Conservation (phyloP, 768 basidiomycete species). For the Mrakia gelida region DNA sequence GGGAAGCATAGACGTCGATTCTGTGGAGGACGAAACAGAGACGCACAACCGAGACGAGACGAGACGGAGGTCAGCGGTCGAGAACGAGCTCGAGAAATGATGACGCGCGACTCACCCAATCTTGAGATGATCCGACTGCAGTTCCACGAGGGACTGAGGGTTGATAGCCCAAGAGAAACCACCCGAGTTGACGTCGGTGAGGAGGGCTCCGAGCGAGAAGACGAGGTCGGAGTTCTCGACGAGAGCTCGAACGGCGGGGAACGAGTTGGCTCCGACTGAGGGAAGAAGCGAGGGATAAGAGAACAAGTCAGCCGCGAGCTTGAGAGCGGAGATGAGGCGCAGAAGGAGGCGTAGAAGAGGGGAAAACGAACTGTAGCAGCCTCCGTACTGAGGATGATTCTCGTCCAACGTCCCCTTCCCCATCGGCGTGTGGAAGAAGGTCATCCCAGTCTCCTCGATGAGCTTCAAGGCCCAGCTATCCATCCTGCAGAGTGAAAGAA, state of each 20-base stretch:
- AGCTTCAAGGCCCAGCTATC: constrained; percentile 61
- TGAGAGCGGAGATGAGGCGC: too few species aligned
- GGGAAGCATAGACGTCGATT: constrained; percentile 34
- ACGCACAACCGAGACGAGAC: neutral
- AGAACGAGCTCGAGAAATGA: too few species aligned
- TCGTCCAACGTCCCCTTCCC: constrained; percentile 73
- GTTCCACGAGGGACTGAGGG: constrained; percentile 45
- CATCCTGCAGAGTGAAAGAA: constrained; percentile 43
- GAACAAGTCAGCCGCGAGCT: too few species aligned
- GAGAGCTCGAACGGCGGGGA: constrained; percentile 61
- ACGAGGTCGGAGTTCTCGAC: constrained; percentile 73
- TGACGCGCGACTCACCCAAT: constrained; percentile 9
- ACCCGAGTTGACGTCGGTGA: constrained; percentile 80
- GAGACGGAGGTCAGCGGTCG: too few species aligned
- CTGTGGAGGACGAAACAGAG: neutral
- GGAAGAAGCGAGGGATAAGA: neutral
- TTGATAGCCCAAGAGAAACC: constrained; percentile 14
- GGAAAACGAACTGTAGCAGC: constrained; percentile 52
- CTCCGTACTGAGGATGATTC: constrained; percentile 67
- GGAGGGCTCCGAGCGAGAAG: constrained; percentile 59
- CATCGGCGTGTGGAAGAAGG: constrained; percentile 54
- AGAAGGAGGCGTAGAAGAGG: too few species aligned
- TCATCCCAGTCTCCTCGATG: constrained; percentile 60
- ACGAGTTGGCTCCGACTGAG: constrained; percentile 59
- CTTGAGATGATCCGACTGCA: constrained; percentile 64